These are phyloP conservation scores for Plasmodium yoelii DNA, from an alignment of 169 alveolate species.

Conservation along the genomic window DNA sequence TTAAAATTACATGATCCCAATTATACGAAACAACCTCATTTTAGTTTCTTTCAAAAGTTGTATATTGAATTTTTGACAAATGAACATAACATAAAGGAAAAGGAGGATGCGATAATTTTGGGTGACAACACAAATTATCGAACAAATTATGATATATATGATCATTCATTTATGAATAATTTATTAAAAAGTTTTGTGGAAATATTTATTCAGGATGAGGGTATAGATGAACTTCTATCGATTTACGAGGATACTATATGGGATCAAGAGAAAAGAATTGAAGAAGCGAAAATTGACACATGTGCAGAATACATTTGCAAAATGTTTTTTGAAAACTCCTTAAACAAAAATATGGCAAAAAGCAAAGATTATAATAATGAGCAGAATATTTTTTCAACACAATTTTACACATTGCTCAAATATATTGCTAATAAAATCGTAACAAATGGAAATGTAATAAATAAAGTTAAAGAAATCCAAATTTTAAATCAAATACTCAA, in stretches of 20 bases:
- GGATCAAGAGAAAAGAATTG: constrained; percentile 7
- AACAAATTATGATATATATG: constrained; percentile 4
- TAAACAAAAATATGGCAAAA: not conserved
- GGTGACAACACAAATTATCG: not conserved
- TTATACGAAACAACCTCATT: no score
- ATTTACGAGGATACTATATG: constrained; percentile 26
- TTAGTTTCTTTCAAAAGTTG: no score
- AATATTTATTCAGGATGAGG: constrained; percentile 42
- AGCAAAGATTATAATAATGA: not conserved
- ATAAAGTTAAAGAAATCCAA: constrained; percentile 27
- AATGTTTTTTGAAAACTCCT: constrained; percentile 1
- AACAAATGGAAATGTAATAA: constrained; percentile 37
- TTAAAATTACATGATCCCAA: no score
- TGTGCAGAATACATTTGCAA: constrained; percentile 42
- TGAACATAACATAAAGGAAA: no score
- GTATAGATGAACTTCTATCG: constrained; percentile 17
- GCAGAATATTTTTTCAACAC: not conserved
- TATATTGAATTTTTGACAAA: no score
- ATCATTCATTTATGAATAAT: constrained; percentile 16
- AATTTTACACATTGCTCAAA: not conserved
- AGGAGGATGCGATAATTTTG: no score
- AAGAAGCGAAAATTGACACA: not conserved
- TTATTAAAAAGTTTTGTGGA: constrained; percentile 18
- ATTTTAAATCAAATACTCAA: constrained; percentile 38
- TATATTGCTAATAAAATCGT: constrained; percentile 26